Evolutionary conservation across 2,329 filamentous ascomycete species (phyloP).

Genomic region (Graphiopsis chlorocephala): DNA sequence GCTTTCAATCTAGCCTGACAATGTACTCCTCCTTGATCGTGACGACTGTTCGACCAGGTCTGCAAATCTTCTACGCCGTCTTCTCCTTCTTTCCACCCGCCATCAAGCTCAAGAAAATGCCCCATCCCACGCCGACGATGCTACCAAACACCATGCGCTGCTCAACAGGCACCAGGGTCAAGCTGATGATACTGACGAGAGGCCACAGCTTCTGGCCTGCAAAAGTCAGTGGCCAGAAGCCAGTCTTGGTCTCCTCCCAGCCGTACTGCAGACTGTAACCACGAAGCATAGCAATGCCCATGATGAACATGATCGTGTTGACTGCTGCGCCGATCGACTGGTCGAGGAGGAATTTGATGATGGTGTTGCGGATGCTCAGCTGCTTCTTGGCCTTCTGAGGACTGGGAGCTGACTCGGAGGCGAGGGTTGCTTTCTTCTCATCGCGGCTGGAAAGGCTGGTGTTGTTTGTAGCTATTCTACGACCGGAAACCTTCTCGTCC

Average conservation of each 20-base stretch:
- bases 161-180: slow-evolving; percentile 68
- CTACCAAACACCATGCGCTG: slow-evolving; percentile 68
- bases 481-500: slow-evolving; percentile 30
- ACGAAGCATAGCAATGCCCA: slow-evolving; percentile 58
- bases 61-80: neutral
- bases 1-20: neutral
- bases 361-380: slow-evolving; percentile 60
- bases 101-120: slow-evolving; percentile 61
- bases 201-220: slow-evolving; percentile 76
- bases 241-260: slow-evolving; percentile 23
- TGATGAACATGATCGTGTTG: slow-evolving; percentile 65
- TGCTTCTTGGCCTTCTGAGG: slow-evolving; percentile 16
- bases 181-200: slow-evolving; percentile 66
- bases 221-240: slow-evolving; percentile 52
- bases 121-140: slow-evolving; percentile 70
- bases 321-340: slow-evolving; percentile 63
- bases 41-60: neutral
- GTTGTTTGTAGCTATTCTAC: slow-evolving; percentile 40
- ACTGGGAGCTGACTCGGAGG: slow-evolving; percentile 8
- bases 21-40: neutral
- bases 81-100: slow-evolving; percentile 5
- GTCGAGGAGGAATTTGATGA: slow-evolving; percentile 66
- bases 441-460: slow-evolving; percentile 35
- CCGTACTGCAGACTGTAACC: slow-evolving; percentile 24
- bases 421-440: slow-evolving; percentile 20